A percentile compares a stretch with the other conserved stretches of the same genome.
phyloP scores from a whole-genome alignment of 2,329 filamentous ascomycete genomes.

The Lasiodiplodia theobromae region DNA sequence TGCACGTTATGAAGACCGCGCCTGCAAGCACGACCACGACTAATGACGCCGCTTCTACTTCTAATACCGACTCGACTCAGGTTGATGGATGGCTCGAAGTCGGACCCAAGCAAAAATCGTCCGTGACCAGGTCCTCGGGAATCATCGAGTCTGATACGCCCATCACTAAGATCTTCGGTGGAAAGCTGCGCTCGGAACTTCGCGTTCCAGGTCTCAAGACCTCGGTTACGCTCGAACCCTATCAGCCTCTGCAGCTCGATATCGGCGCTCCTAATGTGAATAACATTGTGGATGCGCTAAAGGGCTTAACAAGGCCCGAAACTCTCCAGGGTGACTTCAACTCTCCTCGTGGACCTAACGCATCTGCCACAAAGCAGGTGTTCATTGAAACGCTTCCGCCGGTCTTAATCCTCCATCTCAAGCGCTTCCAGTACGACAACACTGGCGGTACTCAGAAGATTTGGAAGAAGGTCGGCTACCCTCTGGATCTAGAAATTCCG shows the following conservation, averaged over 20 bases:
- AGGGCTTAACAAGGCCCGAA: conserved; percentile 82
- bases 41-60: conserved; percentile 49
- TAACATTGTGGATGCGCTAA: conserved; percentile 91
- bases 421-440: conserved; percentile 95
- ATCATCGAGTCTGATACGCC: conserved; percentile 76
- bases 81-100: conserved; percentile 88
- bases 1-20: conserved; percentile 71
- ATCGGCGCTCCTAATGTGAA: conserved; percentile 86
- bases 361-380: conserved; percentile 87
- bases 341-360: conserved; percentile 76
- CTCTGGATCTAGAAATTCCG: conserved; percentile 91
- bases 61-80: conserved; percentile 51
- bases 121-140: conserved; percentile 86
- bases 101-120: conserved; percentile 86
- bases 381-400: conserved; percentile 92
- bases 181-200: conserved; percentile 87
- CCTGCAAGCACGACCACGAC: conserved; percentile 41
- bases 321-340: conserved; percentile 85
- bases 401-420: conserved; percentile 91
- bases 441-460: conserved; percentile 92
- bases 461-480: conserved; percentile 97
- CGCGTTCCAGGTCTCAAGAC: conserved; percentile 85
- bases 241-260: conserved; percentile 92
- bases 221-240: conserved; percentile 91
- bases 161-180: conserved; percentile 93